Base-by-base conservation (phyloP, 768 basidiomycete species). In the Tephrocybe sp. region DNA sequence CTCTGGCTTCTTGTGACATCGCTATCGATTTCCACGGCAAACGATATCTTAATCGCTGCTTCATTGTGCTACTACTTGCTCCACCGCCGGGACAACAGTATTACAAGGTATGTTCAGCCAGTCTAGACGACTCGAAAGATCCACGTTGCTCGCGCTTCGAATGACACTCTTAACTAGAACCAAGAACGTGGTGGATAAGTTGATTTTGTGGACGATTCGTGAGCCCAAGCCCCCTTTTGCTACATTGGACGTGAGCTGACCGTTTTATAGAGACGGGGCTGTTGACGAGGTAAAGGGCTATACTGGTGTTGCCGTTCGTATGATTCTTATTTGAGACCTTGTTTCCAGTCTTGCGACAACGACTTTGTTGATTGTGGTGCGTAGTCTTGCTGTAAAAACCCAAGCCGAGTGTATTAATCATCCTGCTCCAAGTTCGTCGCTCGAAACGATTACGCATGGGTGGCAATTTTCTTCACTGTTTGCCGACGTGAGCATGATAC, bases 201-300 rank as follows among this genome's bases (percentile, higher is more conserved):
- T 49, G 7, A 49, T 49, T 42, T n/a, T 38, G 6, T 49, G 40
- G 48, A 25, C 48, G 18, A 43, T 49, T 13, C 41, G 41, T 49
- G 36, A 42, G 48, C 18, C n/a, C 12, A 7, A 34, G 3, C 7
- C 19, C 19, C 13, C 34, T 33, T 8, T 19, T 24, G n/a, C 9
- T 2, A 24, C 22, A 36, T 24, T 16, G 13, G 27, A 29, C 6
- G 6, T 38, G 42, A 25, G 10, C 38, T 44, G 15, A 30, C 6
- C 11, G 15, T 4, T 29, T 6, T 25, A n/a, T 4, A 47, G 45
- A 47, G 25, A 47, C 45, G 9, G 45, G 34, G 24, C 12, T 47
- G 22, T 19, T 47, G 23, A 47, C 45, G n/a, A 47, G 45, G 45
- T 36, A 24, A 18, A 19, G 9, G n/a, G 24, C 23, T 34, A 6